Percentiles rank a stretch among this genome's conserved stretches.
phyloP scores from a whole-genome alignment of 2,329 filamentous ascomycete species.

The Trichoderma endophyticum region DNA sequence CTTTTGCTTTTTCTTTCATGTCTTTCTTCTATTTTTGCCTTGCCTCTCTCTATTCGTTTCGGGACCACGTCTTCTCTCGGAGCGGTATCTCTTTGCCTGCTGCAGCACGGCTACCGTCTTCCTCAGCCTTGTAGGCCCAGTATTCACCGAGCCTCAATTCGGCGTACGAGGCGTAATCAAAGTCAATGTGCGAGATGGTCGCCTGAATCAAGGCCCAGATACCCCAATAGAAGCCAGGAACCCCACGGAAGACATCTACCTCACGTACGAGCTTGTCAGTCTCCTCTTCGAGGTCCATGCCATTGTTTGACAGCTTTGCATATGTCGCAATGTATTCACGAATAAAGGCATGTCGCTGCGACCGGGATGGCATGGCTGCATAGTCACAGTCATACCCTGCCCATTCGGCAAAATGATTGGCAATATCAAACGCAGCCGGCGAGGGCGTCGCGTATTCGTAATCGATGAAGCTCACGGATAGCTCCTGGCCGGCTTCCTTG shows the following conservation, averaged over 20 bases:
- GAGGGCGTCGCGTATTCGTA: conserved; percentile 97
- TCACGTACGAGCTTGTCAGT: conserved; percentile 69
- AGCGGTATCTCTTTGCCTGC: conserved; percentile 62
- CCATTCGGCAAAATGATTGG: conserved; percentile 99
- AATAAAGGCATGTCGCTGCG: conserved; percentile 77
- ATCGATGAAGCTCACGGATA: conserved; percentile 76
- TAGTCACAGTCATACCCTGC: conserved; percentile 95
- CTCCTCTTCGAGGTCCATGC: conserved; percentile 57
- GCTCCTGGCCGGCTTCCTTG: conserved; percentile 33
- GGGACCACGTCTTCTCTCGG: conserved; percentile 76
- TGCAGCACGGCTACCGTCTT: conserved; percentile 56
- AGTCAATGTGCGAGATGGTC: conserved; percentile 90
- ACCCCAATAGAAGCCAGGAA: conserved; percentile 89
- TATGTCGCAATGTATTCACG: conserved; percentile 78
- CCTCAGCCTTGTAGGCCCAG: conserved; percentile 82
- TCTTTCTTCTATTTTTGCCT: conserved; percentile 15
- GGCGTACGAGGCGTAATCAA: conserved; percentile 92
- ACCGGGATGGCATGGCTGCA: conserved; percentile 71
- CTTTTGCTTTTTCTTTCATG: conserved; percentile 7
- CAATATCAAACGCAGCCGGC: conserved; percentile 91
- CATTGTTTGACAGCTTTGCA: conserved; percentile 48
- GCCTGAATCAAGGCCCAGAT: conserved; percentile 96
- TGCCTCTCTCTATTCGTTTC: conserved; percentile 26
- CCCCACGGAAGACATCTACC: conserved; percentile 81
- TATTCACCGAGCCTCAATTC: conserved; percentile 85